Evolutionary conservation across 495 filamentous ascomycete species (phyloP).

Genomic region (Xanthoparmelia taractica): DNA sequence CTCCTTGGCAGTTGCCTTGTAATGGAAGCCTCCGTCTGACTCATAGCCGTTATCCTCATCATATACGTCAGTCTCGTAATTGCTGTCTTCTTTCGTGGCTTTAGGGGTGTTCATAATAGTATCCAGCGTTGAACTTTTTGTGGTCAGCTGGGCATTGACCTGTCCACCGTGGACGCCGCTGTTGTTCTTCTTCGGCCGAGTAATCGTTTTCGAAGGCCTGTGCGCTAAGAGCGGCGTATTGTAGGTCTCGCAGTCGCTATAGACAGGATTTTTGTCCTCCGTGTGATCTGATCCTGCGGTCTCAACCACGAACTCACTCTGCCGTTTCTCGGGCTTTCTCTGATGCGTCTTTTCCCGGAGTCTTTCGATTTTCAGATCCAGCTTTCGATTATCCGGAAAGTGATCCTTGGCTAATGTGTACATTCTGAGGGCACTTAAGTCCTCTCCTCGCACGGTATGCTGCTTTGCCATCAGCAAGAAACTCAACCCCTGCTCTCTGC

Average conservation of each 20-base stretch:
- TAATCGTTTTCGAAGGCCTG: constrained; percentile 19
- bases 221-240: neutral
- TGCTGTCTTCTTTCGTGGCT: constrained; percentile 29
- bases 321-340: neutral
- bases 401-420: constrained; percentile 76
- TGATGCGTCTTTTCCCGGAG: constrained; percentile 54
- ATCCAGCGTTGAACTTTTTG: neutral
- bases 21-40: constrained; percentile 34
- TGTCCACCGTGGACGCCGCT: neutral
- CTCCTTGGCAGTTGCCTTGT: constrained; percentile 35
- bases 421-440: constrained; percentile 70
- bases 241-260: neutral
- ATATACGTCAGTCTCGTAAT: constrained; percentile 1
- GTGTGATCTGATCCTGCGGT: neutral
- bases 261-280: neutral
- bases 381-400: constrained; percentile 81
- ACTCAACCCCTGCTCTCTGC: constrained; percentile 69
- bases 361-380: constrained; percentile 65
- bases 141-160: neutral
- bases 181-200: neutral
- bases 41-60: constrained; percentile 19
- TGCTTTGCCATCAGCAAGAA: constrained; percentile 87
- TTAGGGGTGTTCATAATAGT: neutral
- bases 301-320: constrained; percentile 23
- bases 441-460: constrained; percentile 74